Conservation (phyloP, 116 monocot species). For the Posidonia oceanica region DNA sequence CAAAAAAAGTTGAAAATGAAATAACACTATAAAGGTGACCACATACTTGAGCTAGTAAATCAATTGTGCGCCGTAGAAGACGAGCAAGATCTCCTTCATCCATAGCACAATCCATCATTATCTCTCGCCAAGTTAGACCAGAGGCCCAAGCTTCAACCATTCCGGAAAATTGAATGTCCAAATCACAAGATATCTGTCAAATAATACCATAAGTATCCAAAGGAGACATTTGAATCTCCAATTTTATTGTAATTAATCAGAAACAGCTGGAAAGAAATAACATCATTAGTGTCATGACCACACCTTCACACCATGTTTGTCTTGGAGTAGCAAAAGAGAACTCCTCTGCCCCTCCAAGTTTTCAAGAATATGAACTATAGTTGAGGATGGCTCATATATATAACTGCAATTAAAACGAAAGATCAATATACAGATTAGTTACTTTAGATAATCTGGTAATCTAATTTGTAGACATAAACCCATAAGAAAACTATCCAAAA, state of each 20-base stretch:
- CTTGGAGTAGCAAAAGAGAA: constrained; percentile 68
- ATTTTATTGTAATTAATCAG: not conserved
- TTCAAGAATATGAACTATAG: constrained; percentile 40
- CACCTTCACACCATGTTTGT: constrained; percentile 77
- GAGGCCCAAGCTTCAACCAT: constrained; percentile 99
- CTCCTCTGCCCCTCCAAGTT: constrained; percentile 63
- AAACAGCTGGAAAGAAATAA: constrained; percentile 1
- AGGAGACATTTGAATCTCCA: not conserved
- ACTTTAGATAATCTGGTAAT: too few species aligned
- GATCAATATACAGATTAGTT: not conserved
- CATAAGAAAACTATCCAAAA: too few species aligned
- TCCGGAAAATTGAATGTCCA: constrained; percentile 84
- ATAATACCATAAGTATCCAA: not conserved
- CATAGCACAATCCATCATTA: constrained; percentile 97
- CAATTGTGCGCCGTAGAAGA: constrained; percentile 82
- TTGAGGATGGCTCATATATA: constrained; percentile 74
- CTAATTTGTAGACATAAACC: too few species aligned
- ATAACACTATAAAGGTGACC: not conserved
- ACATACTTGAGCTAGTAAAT: constrained; percentile 78
- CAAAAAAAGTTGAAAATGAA: not conserved
- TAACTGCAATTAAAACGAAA: constrained; percentile 32
- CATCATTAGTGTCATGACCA: constrained; percentile 4
- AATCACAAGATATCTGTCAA: constrained; percentile 62
- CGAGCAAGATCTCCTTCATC: constrained; percentile 96
- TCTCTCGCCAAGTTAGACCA: constrained; percentile 83